Evolutionary conservation across 768 basidiomycete species (phyloP), one percentile per base, ranked within the genome.

Genomic region (Rickenella mellea): DNA sequence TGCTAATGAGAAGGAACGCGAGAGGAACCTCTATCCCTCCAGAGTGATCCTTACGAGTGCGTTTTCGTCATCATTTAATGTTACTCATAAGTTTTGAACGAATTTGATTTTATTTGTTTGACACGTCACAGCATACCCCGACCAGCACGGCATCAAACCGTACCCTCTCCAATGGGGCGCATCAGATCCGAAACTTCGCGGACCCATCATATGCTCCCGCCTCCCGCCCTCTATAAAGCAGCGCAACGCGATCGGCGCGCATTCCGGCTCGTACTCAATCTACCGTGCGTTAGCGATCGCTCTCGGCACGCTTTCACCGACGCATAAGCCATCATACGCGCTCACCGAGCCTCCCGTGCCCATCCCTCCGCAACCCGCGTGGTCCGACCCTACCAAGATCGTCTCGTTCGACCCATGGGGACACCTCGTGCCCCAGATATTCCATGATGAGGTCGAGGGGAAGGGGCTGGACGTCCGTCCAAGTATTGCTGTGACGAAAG

Each of bases 371-470:
- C 78, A 86, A 49, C 76, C 82, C 0, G 60, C 77, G 4, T 98
- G 93, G 93, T 74, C 61, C 31, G 77, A 84, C 51, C 70, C 78
- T 5, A 50, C 48, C 48, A 88, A 88, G 73, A 92, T 97, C 52
- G 92, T 94, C 29, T 80, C 81, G 4, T 83, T 97, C 57, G 93
- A 98, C 53, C 93, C 93, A 0, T 96, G 80, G 77, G 93, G 93
- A 2, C 91, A 94, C 52, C 65, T 94, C 40, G 85, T 82, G 0
- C 88, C 83, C 4, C 72, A 71, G 21, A 74, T 83, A 0, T 92
- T 80, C 64, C 67, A 66, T 40, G 63, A 63, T 31, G 76, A 83
- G 57, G 64, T 74, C 21, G 76, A 82, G 28, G 71, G 70, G 30
- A 59, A 66, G 39, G 85, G 85, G 0, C 63, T 96, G 43, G 93